Evolutionary conservation across 106 monocot species (phyloP).

Genomic region (Apostasia ramifera): DNA sequence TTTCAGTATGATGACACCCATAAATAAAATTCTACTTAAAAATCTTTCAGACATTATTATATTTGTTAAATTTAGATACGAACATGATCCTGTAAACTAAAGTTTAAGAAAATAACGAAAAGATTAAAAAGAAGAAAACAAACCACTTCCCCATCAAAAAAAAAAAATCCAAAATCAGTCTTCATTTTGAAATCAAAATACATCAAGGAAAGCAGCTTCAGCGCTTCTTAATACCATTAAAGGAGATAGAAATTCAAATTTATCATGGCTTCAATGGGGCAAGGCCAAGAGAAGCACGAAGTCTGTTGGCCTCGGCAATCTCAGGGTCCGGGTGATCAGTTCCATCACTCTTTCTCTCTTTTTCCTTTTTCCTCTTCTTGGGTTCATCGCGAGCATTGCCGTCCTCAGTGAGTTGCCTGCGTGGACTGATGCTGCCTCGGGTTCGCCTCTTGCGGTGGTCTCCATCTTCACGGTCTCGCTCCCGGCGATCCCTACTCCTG

Average conservation of each 20-base stretch:
- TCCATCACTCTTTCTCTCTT: constrained; percentile 72
- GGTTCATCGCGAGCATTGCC: constrained; percentile 21
- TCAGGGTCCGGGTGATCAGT: constrained; percentile 90
- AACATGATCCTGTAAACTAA: too few species aligned
- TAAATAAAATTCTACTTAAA: too few species aligned
- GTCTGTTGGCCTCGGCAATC: constrained; percentile 83
- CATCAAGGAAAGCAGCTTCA: too few species aligned
- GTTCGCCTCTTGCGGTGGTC: constrained; percentile 62
- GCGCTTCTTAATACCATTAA: too few species aligned
- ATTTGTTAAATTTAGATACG: too few species aligned
- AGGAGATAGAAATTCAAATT: not conserved
- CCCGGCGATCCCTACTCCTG: constrained; percentile 67
- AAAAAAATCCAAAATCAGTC: too few species aligned
- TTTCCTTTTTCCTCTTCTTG: constrained; percentile 73
- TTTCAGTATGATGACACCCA: too few species aligned
- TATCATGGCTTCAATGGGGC: constrained; percentile 39
- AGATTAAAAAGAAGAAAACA: too few species aligned
- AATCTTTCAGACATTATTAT: too few species aligned
- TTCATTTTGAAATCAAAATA: too few species aligned
- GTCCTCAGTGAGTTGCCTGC: constrained; percentile 26
- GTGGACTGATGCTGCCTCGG: constrained; percentile 47
- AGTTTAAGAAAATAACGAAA: too few species aligned
- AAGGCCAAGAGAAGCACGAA: constrained; percentile 76
- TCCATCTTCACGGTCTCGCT: constrained; percentile 64
- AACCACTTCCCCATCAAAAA: too few species aligned